Evolutionary conservation across 805 yeast genomes (phyloP).

Genomic region (Candida yuanshanica): DNA sequence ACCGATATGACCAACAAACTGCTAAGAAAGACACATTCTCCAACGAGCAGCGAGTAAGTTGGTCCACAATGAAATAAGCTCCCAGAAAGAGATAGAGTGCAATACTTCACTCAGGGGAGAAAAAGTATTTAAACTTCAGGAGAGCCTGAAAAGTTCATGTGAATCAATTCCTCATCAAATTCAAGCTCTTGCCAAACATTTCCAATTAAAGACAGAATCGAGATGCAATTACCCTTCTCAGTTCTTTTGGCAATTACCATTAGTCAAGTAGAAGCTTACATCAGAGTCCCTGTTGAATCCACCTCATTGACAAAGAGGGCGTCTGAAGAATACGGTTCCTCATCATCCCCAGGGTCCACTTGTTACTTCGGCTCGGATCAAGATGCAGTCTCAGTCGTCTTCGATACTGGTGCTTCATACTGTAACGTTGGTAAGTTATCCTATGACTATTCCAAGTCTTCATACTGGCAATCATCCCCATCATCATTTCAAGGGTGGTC

Average conservation of each 20-base stretch:
- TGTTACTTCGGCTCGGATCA: slow-evolving; percentile 9
- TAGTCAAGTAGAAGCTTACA: slow-evolving; percentile 6
- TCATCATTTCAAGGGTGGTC: not conserved
- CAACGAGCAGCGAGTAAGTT: too few species aligned
- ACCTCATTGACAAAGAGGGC: slow-evolving; percentile 4
- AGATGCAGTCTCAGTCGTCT: slow-evolving; percentile 5
- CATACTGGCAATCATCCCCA: not conserved
- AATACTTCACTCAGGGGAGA: too few species aligned
- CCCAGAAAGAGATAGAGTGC: too few species aligned
- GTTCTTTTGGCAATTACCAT: not conserved
- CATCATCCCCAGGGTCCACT: slow-evolving; percentile 7
- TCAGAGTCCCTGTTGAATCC: slow-evolving; percentile 5
- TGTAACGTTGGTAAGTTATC: slow-evolving; percentile 4
- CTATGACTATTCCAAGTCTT: slow-evolving; percentile 2
- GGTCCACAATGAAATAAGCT: too few species aligned
- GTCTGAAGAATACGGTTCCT: not conserved
- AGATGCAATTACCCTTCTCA: not conserved
- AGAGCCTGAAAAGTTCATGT: too few species aligned
- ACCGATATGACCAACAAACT: too few species aligned
- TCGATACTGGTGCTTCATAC: slow-evolving; percentile 7
- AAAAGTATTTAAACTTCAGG: too few species aligned
- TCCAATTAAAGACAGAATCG: too few species aligned
- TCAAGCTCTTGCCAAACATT: too few species aligned
- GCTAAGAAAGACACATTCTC: too few species aligned
- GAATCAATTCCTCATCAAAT: too few species aligned